A percentile compares a stretch with the other conserved stretches of the same genome.
Evolutionary conservation across 805 yeast genomes (phyloP).

Genomic region (Tetrapisispora taiwanensis): DNA sequence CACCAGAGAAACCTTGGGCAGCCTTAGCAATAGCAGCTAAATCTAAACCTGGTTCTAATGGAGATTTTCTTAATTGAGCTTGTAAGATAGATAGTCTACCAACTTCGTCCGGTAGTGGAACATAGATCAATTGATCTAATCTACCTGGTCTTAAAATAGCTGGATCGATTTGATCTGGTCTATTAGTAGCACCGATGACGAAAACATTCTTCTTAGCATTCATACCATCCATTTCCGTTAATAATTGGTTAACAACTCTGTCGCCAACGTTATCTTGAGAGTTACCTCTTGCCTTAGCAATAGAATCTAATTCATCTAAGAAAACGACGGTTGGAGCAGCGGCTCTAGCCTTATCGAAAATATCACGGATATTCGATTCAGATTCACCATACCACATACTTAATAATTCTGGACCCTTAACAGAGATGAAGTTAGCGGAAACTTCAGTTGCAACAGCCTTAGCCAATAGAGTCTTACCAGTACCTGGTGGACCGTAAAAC

Average conservation of each 20-base stretch:
- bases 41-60: slow-evolving; percentile 94
- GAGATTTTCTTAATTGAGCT: slow-evolving; percentile 97
- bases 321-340: slow-evolving; percentile 99
- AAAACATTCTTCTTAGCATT: slow-evolving; percentile 98
- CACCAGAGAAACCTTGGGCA: slow-evolving; percentile 98
- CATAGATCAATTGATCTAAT: slow-evolving; percentile 95
- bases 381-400: slow-evolving; percentile 99
- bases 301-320: slow-evolving; percentile 95
- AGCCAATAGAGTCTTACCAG: slow-evolving; percentile 96
- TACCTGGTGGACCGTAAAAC: slow-evolving; percentile 99
- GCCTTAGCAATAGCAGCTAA: slow-evolving; percentile 80
- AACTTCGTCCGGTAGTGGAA: slow-evolving; percentile 92
- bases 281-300: slow-evolving; percentile 97
- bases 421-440: slow-evolving; percentile 94
- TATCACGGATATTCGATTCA: slow-evolving; percentile 94
- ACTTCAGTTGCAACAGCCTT: slow-evolving; percentile 99
- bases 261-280: slow-evolving; percentile 95
- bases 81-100: slow-evolving; percentile 88
- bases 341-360: slow-evolving; percentile 96
- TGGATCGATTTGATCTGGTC: slow-evolving; percentile 99
- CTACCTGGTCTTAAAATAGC: slow-evolving; percentile 98
- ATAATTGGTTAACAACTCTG: slow-evolving; percentile 92
- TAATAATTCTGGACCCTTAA: slow-evolving; percentile 42
- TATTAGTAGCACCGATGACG: slow-evolving; percentile 97
- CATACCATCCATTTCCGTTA: slow-evolving; percentile 99